Base-by-base conservation (phyloP, 2,329 filamentous ascomycete genomes). In the Xylariaceae sp. region DNA sequence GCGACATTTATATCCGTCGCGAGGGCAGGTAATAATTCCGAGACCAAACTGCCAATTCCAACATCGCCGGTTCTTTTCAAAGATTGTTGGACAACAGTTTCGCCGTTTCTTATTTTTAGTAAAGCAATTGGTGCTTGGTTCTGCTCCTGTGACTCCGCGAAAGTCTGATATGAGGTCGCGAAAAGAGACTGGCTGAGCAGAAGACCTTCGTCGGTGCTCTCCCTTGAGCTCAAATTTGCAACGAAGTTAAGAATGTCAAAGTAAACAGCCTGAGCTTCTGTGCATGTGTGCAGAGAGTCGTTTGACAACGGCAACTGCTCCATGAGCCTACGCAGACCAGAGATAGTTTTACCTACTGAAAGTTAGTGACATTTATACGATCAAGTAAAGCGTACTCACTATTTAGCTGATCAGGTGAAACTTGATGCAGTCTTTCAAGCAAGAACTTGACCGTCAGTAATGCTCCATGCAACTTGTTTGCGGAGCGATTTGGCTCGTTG, bases 381-480 rank as follows among this genome's bases (percentile, higher is more conserved):
- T 5, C 11, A 2, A 3, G 48, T 31, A 7, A 28, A 39, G 12
- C 28, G 7, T 22, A 62, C 75, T 68, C 69, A 79, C 77, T 70
- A 19, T 66, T 65, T 6, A 77, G 64, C 17, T 70, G 66, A 19
- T 74, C 73, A 0, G 67, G 66, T 56, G 75, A 71, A 10, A 82
- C 72, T 42, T 79, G 75, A 3, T 66, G 56, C 13, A 82, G 72
- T 34, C 80, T 75, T 55, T 83, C 80, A 31, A 86, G 63, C 2
- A 84, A 69, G 56, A 80, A 82, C 50, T 79, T 81, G 9, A 81
- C 65, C 0, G 80, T 75, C 46, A 87, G 61, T 1, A 87, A 71
- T 2, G 76, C 70, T 1, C 85, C 85, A 56, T 88, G 85, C 0
- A 82, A 63, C 31, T 72, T 69, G 55, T 88, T 87, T 41, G 76